Conservation (phyloP, 495 filamentous ascomycete genomes). For the Xylaria grammica region DNA sequence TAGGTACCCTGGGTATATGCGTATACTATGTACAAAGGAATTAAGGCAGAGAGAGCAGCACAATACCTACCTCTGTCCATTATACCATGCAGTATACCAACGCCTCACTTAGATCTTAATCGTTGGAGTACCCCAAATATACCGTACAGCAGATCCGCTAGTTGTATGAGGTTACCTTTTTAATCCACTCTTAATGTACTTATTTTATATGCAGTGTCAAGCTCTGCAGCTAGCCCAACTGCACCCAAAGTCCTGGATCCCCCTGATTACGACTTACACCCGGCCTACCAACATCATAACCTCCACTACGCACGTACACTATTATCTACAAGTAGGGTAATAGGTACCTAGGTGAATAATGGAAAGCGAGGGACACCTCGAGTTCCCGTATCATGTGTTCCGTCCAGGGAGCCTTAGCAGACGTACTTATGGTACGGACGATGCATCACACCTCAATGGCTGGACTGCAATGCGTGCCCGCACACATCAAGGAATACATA, state of each 20-base stretch:
- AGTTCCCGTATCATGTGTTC: neutral
- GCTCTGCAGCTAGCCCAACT: conserved; percentile 19
- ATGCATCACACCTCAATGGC: neutral
- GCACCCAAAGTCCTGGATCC: conserved; percentile 22
- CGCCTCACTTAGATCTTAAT: neutral
- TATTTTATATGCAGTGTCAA: conserved; percentile 16
- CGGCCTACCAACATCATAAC: neutral
- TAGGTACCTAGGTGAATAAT: neutral
- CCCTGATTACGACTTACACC: conserved; percentile 1
- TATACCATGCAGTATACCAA: neutral
- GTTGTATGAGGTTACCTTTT: conserved; percentile 11
- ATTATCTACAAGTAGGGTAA: too few species aligned
- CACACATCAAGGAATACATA: neutral
- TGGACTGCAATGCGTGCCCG: neutral
- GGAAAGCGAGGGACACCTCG: neutral
- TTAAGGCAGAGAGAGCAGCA: too few species aligned
- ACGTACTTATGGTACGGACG: neutral
- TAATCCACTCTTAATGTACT: conserved; percentile 18
- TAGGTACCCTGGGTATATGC: too few species aligned
- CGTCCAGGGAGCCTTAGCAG: neutral
- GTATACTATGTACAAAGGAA: too few species aligned
- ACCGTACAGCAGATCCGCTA: neutral
- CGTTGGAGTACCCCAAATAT: neutral
- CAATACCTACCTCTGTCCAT: too few species aligned
- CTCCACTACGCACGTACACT: neutral